These are phyloP conservation scores for Baudoinia panamericana DNA, from an alignment of 495 filamentous ascomycete species.

Conservation along the genomic window DNA sequence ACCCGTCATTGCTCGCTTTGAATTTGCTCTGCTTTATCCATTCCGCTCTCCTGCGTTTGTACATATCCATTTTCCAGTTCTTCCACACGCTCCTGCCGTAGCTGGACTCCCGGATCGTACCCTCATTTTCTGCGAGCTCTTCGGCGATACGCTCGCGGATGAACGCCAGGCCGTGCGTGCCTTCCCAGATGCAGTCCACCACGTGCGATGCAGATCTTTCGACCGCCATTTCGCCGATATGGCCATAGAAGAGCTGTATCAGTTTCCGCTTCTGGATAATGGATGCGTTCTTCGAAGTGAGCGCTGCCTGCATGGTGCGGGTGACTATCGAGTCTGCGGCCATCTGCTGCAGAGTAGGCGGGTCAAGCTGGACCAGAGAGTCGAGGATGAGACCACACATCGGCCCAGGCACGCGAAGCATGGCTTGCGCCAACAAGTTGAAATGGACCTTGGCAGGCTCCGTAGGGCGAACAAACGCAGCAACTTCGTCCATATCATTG, in stretches of 20 bases:
- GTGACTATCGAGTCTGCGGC: constrained; percentile 50
- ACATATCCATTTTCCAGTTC: constrained; percentile 86
- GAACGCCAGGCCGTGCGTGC: constrained; percentile 50
- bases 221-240: constrained; percentile 51
- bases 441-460: constrained; percentile 44
- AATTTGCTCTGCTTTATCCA: constrained; percentile 60
- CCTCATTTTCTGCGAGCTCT: constrained; percentile 49
- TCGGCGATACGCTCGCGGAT: constrained; percentile 55
- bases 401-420: constrained; percentile 46
- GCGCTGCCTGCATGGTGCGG: constrained; percentile 56
- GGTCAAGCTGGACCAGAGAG: constrained; percentile 35
- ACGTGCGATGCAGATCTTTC: constrained; percentile 65
- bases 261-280: constrained; percentile 49
- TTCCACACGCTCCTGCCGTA: constrained; percentile 75
- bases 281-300: constrained; percentile 44
- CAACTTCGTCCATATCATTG: not conserved
- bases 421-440: constrained; percentile 52
- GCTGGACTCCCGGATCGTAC: constrained; percentile 54
- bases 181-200: constrained; percentile 61
- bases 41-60: constrained; percentile 51
- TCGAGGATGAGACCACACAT: constrained; percentile 46
- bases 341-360: constrained; percentile 34
- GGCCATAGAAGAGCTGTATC: constrained; percentile 44
- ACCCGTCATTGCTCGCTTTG: constrained; percentile 30
- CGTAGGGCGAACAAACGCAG: constrained; percentile 10